Conservation (phyloP, 1,139 yeast genomes). For the Spathaspora sp. region DNA sequence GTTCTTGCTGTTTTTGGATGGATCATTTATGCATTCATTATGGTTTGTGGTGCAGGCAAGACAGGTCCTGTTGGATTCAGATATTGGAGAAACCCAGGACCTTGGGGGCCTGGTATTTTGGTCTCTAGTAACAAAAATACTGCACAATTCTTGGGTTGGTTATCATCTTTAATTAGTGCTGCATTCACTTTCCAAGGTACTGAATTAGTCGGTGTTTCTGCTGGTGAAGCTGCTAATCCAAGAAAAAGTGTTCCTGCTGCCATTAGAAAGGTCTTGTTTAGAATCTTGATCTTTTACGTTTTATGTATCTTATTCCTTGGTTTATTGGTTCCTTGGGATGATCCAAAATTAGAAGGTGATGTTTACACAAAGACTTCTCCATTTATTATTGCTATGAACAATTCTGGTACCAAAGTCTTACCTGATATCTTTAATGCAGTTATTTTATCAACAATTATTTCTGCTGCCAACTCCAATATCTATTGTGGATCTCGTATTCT, state of each 20-base stretch:
- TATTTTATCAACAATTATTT: conserved; percentile 62
- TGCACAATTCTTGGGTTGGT: conserved; percentile 67
- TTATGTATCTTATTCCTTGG: conserved; percentile 81
- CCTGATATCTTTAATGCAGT: conserved; percentile 79
- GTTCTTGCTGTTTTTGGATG: conserved; percentile 72
- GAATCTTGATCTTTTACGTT: conserved; percentile 81
- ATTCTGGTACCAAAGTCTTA: conserved; percentile 67
- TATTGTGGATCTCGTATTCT: conserved; percentile 76
- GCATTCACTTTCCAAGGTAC: conserved; percentile 81
- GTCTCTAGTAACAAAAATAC: conserved; percentile 43
- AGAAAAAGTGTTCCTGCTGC: conserved; percentile 82
- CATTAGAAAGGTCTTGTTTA: conserved; percentile 74
- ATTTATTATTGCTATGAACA: conserved; percentile 56
- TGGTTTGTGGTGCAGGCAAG: conserved; percentile 71
- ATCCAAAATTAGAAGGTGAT: conserved; percentile 36
- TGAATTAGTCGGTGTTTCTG: conserved; percentile 84
- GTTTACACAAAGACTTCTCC: conserved; percentile 49
- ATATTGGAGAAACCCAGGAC: conserved; percentile 93
- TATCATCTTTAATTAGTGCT: conserved; percentile 59
- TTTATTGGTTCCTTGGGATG: conserved; percentile 75
- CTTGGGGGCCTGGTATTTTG: conserved; percentile 68
- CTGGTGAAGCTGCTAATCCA: conserved; percentile 87
- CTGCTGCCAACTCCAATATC: conserved; percentile 82
- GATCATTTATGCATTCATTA: conserved; percentile 62
- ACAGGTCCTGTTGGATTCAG: conserved; percentile 78